phyloP scores from a whole-genome alignment of 139 green algal genomes.

The Picochlorum sp. region DNA sequence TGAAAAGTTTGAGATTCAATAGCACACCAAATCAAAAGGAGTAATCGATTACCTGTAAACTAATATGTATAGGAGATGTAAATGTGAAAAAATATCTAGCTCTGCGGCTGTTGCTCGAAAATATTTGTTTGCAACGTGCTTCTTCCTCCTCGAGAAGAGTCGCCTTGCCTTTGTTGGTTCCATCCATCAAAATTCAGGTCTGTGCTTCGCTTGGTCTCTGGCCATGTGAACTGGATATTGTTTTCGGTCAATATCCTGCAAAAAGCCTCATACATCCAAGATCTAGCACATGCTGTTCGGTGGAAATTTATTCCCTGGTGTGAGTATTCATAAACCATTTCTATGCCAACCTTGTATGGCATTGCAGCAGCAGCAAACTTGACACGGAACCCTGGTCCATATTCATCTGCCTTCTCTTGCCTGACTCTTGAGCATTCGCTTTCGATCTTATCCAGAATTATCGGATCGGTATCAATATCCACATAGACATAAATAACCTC shows the following conservation, averaged over 20 bases:
- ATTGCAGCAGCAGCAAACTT: neutral
- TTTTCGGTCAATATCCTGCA: neutral
- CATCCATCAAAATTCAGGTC: neutral
- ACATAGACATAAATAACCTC: neutral
- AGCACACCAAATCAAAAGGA: neutral
- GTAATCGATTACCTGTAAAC: neutral
- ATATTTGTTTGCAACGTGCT: neutral
- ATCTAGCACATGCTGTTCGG: neutral
- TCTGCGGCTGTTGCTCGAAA: too few relatives aligned
- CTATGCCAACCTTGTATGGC: neutral
- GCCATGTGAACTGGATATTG: slow-evolving; percentile 2
- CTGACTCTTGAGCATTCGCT: neutral
- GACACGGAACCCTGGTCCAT: neutral
- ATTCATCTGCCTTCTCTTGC: slow-evolving; percentile 1
- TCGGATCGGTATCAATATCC: neutral
- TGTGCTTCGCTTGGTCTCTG: neutral
- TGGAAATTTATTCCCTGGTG: slow-evolving; percentile 4
- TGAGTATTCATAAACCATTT: neutral
- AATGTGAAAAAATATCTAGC: too few relatives aligned
- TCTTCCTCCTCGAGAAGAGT: neutral
- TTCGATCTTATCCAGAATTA: neutral
- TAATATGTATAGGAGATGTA: neutral
- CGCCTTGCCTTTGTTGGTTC: neutral
- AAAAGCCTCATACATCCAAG: neutral
- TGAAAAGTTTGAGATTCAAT: slow-evolving; percentile 28